phyloP scores from a whole-genome alignment of 371 early-diverging fungal genomes.

The Cokeromyces recurvatus region DNA sequence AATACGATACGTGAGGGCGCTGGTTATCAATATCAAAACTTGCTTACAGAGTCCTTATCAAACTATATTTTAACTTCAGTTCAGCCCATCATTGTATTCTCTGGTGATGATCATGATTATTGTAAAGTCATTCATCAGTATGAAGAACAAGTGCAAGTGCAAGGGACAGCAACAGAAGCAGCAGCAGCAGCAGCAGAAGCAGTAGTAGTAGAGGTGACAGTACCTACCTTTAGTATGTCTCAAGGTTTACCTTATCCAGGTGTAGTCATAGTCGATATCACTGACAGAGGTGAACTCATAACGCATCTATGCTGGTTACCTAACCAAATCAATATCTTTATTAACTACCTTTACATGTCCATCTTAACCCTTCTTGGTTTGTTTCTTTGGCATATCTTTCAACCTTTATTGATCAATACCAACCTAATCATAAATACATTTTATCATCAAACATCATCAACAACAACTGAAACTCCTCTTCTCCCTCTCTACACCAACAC shows the following conservation, averaged over 20 bases:
- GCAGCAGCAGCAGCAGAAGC: too few relatives aligned
- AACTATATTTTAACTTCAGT: conserved; percentile 53
- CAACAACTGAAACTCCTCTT: too few relatives aligned
- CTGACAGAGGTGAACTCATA: neutral
- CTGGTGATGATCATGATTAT: conserved; percentile 93
- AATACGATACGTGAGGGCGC: conserved; percentile 41
- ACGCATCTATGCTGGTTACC: conserved; percentile 37
- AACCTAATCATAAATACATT: too few relatives aligned
- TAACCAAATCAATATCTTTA: conserved; percentile 30
- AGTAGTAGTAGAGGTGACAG: conserved; percentile 30
- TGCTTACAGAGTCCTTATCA: conserved; percentile 55
- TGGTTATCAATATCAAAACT: conserved; percentile 87
- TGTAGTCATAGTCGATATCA: conserved; percentile 27
- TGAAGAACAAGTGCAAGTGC: neutral
- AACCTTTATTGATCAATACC: too few relatives aligned
- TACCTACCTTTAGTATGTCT: conserved; percentile 57
- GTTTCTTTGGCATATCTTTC: neutral
- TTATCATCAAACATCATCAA: neutral
- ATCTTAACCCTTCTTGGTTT: conserved; percentile 8
- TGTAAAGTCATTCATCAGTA: conserved; percentile 50
- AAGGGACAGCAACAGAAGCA: too few relatives aligned
- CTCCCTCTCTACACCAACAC: too few relatives aligned
- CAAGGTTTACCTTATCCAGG: conserved; percentile 50
- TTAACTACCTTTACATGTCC: conserved; percentile 24
- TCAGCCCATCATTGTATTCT: conserved; percentile 69